These are phyloP conservation scores for Gnomoniopsis smithogilvyi DNA, from an alignment of 2,329 filamentous ascomycete species.

Conservation along the genomic window DNA sequence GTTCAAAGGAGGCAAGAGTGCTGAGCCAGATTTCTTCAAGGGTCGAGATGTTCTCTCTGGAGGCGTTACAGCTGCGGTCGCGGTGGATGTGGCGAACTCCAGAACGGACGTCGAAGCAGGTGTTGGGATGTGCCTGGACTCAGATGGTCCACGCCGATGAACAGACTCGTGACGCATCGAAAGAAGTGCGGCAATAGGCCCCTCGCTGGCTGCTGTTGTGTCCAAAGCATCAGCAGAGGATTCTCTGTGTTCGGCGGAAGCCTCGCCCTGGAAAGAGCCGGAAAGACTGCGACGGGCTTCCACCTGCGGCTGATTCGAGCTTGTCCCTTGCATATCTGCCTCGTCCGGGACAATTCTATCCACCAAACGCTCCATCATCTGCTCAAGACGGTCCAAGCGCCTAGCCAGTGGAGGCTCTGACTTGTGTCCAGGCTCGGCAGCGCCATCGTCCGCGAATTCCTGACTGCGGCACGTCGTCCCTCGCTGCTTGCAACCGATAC, in stretches of 20 bases:
- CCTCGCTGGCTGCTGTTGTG: constrained; percentile 26
- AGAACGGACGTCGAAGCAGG: constrained; percentile 16
- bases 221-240: constrained; percentile 26
- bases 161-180: constrained; percentile 21
- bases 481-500: constrained; percentile 41
- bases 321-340: background rate
- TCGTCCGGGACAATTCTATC: constrained; percentile 31
- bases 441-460: constrained; percentile 37
- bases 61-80: background rate
- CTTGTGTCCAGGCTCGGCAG: constrained; percentile 20
- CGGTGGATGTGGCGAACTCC: constrained; percentile 14
- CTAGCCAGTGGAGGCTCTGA: constrained; percentile 39
- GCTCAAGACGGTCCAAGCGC: constrained; percentile 43
- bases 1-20: constrained; percentile 17
- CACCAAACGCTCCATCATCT: constrained; percentile 43
- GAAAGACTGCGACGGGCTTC: constrained; percentile 21
- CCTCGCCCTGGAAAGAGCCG: background rate
- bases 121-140: constrained; percentile 20
- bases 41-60: background rate
- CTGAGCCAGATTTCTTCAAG: constrained; percentile 8
- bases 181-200: constrained; percentile 28
- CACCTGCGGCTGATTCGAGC: background rate
- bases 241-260: constrained; percentile 23
- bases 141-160: constrained; percentile 8
- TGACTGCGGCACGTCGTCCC: constrained; percentile 41